Conservation (phyloP, 805 yeast species). For the Maudiozyma serrabonitensis region DNA sequence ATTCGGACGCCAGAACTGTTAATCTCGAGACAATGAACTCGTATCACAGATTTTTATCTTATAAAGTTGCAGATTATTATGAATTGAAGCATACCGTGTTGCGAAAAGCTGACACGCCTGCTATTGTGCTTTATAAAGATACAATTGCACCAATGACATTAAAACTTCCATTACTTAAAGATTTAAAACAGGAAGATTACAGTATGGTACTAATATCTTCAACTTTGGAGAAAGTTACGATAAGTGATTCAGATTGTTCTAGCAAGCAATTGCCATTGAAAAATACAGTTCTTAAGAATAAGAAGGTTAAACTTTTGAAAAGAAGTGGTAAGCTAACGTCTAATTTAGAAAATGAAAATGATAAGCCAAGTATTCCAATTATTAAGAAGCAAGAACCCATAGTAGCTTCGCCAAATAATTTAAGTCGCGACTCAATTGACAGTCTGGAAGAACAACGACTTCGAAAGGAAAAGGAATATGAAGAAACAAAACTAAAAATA, state of each 20-base stretch:
- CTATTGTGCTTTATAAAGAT: slow-evolving; percentile 29
- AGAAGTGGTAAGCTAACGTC: background rate
- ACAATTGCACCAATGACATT: slow-evolving; percentile 11
- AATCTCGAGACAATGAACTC: slow-evolving; percentile 52
- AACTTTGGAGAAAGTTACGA: background rate
- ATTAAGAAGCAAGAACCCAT: too few species aligned
- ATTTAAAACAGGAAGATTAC: slow-evolving; percentile 8
- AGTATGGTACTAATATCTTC: background rate
- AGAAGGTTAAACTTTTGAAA: background rate
- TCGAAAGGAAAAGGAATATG: slow-evolving; percentile 36
- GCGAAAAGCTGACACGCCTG: slow-evolving; percentile 34
- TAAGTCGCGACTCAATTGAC: background rate
- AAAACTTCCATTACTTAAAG: slow-evolving; percentile 13
- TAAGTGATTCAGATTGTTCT: background rate
- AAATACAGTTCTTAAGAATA: too few species aligned
- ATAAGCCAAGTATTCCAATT: too few species aligned
- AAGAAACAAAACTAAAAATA: slow-evolving; percentile 32
- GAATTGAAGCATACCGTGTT: slow-evolving; percentile 46
- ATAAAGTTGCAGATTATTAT: slow-evolving; percentile 62
- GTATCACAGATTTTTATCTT: slow-evolving; percentile 56
- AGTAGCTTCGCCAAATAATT: background rate
- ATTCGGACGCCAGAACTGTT: slow-evolving; percentile 32
- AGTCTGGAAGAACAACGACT: slow-evolving; percentile 10
- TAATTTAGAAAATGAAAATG: too few species aligned
- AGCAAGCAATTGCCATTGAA: background rate